Conservation (phyloP, 2,329 filamentous ascomycete species). For the Cercospora sojina region DNA sequence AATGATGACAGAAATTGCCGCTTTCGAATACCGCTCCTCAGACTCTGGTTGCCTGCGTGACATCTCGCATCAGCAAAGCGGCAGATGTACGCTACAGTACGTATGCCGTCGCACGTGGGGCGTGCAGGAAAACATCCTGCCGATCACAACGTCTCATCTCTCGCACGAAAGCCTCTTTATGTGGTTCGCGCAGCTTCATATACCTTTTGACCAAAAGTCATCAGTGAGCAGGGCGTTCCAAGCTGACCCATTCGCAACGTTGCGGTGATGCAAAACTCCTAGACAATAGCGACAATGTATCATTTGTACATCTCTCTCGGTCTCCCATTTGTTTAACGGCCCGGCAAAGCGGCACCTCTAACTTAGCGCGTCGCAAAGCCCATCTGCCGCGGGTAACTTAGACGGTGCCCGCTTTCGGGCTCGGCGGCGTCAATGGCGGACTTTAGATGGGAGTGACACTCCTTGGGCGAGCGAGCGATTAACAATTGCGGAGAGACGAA, state of each 20-base stretch:
- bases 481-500: background rate
- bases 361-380: background rate
- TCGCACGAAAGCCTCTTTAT: background rate
- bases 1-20: background rate
- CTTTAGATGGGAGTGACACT: conserved; percentile 1
- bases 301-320: background rate
- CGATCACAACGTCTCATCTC: conserved; percentile 1
- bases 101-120: background rate
- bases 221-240: background rate
- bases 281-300: background rate
- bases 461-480: background rate
- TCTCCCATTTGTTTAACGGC: background rate
- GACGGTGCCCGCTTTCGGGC: conserved; percentile 2
- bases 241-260: background rate
- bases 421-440: background rate
- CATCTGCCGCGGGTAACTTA: conserved; percentile 1
- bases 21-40: background rate
- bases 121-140: background rate
- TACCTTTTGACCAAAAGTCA: too few species aligned
- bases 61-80: background rate
- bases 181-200: background rate
- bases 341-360: background rate
- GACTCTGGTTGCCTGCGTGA: background rate
- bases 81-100: background rate
- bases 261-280: background rate